Base-by-base conservation (phyloP, 306 rosid genomes). In the Erythrophleum fordii region DNA sequence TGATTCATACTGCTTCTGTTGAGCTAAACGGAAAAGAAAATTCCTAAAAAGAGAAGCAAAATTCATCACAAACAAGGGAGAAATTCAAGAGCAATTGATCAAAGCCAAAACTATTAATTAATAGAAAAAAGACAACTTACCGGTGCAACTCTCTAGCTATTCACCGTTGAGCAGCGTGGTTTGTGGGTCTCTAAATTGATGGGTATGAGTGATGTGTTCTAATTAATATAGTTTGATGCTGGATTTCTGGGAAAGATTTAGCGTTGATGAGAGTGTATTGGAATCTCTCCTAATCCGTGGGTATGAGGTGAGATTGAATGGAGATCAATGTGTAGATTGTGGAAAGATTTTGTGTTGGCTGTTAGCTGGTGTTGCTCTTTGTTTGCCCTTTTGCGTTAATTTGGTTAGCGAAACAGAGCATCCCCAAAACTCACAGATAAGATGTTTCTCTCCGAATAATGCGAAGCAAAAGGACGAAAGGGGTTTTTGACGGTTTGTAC, bases 1-100 rank as follows among this genome's bases (percentile, higher is more conserved):
- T 87, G 87, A 88, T 88, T 89, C 91, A 94, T 90, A 37, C 68
- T 35, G 69, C 69, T 18, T 59, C 83, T 68, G 31, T 11, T 5
- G 41, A 45, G 17, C 65, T 44, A 58, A 56, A 48, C 11, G 23
- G 3, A n/a, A 23, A 26, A 26, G 13, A 10, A 75, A 26, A 53
- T 10, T 46, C 68, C 29, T 59, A 51, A 6, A 29, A 10, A 48
- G 5, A 46, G 42, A 23, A 58, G 22, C 5, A 61, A 6, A 18
- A 39, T 6, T 2, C 31, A 61, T 10, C 2, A 78, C 5, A 52
- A 55, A 60, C 1, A 6, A 8, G 12, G 31, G 31, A 16, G 8
- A 9, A 58, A 35, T 55, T 26, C 5, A 31, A 42, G 35, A 42
- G 49, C 26, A 66, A 26, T 46, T 1, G 67, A 73, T 25, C 35